Percentiles rank a stretch among this genome's conserved stretches.
Conservation (phyloP, 805 yeast species). For the Groenewaldozyma tartarivorans region DNA sequence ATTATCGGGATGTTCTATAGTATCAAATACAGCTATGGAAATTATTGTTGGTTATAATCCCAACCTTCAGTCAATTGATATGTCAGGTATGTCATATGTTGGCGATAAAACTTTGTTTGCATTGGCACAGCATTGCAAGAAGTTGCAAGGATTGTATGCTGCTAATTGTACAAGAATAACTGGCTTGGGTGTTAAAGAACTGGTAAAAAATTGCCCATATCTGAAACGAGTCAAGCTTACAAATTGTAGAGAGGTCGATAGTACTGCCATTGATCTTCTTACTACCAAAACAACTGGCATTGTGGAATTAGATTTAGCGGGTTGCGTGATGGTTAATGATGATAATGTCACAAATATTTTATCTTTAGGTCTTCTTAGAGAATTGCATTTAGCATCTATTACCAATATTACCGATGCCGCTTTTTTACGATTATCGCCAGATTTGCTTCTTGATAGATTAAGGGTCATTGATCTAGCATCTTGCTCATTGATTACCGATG, state of each 20-base stretch:
- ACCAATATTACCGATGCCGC: constrained; percentile 58
- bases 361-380: constrained; percentile 62
- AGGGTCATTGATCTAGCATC: constrained; percentile 80
- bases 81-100: constrained; percentile 64
- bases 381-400: constrained; percentile 72
- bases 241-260: constrained; percentile 58
- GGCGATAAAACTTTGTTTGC: constrained; percentile 62
- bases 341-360: constrained; percentile 49
- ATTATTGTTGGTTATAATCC: constrained; percentile 54
- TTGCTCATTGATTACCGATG: constrained; percentile 73
- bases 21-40: constrained; percentile 54
- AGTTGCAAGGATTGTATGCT: constrained; percentile 83
- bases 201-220: constrained; percentile 58
- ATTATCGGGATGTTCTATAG: constrained; percentile 63
- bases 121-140: constrained; percentile 59
- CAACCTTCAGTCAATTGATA: constrained; percentile 73
- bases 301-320: constrained; percentile 84
- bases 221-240: constrained; percentile 77
- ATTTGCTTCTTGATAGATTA: constrained; percentile 42
- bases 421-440: constrained; percentile 42
- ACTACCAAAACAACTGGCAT: constrained; percentile 66
- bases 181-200: constrained; percentile 48
- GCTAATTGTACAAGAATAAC: constrained; percentile 72
- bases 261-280: constrained; percentile 48
- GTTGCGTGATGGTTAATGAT: constrained; percentile 67